These are phyloP conservation scores for Lotus japonicus DNA, from an alignment of 306 rosid species.

Conservation along the genomic window DNA sequence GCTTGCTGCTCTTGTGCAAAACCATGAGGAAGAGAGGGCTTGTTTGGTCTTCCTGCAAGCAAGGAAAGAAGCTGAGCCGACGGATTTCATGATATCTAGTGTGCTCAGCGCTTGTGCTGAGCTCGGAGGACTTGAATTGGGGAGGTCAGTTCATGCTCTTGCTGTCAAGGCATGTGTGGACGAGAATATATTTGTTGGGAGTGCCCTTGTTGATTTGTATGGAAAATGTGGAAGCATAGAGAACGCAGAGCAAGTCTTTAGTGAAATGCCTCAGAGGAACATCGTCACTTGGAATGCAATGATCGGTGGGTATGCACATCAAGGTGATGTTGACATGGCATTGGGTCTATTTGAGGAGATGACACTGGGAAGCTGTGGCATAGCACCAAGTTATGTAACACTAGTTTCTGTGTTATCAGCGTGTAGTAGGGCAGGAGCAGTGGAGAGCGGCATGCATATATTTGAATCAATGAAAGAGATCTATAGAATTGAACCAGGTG, in stretches of 20 bases:
- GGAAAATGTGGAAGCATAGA: constrained; percentile 75
- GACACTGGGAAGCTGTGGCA: too few relatives aligned
- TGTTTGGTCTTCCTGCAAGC: constrained; percentile 47
- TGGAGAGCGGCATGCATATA: too few relatives aligned
- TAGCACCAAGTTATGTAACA: too few relatives aligned
- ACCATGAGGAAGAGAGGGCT: constrained; percentile 65
- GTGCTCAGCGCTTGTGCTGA: constrained; percentile 70
- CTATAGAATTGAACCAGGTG: too few relatives aligned
- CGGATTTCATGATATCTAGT: constrained; percentile 68
- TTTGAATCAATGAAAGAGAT: too few relatives aligned
- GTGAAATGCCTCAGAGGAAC: too few relatives aligned
- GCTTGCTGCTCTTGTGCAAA: constrained; percentile 59
- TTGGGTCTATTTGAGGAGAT: too few relatives aligned
- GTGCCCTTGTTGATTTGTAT: constrained; percentile 75
- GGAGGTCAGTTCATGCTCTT: constrained; percentile 64
- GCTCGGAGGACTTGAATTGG: constrained; percentile 61
- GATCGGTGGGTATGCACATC: too few relatives aligned
- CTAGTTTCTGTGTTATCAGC: too few relatives aligned
- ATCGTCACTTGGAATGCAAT: too few relatives aligned
- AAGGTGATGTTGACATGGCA: too few relatives aligned
- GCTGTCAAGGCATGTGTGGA: constrained; percentile 59
- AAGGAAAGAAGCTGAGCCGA: constrained; percentile 44
- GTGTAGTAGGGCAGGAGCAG: too few relatives aligned
- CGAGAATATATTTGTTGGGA: constrained; percentile 64
- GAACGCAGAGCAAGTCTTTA: constrained; percentile 4